phyloP scores from a whole-genome alignment of 2,329 filamentous ascomycete genomes.

The Mariannaea sp. region DNA sequence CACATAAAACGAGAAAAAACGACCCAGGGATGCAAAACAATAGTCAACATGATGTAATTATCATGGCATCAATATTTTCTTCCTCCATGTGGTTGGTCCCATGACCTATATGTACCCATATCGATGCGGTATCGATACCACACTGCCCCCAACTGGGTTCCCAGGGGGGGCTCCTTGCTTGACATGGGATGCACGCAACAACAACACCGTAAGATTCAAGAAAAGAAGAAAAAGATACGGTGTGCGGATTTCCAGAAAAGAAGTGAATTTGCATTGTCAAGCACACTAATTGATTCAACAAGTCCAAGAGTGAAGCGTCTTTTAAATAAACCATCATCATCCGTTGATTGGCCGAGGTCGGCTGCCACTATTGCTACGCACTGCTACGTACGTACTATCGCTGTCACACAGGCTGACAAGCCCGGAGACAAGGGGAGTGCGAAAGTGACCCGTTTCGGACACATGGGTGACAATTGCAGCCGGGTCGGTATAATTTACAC shows the following conservation, averaged over 20 bases:
- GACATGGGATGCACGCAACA: too few species aligned
- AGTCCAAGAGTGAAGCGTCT: background rate
- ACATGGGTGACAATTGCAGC: conserved; percentile 12
- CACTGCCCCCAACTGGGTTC: background rate
- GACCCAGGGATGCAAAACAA: conserved; percentile 1
- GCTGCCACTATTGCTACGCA: too few species aligned
- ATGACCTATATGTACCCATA: background rate
- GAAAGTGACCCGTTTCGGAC: conserved; percentile 9
- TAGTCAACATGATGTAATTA: conserved; percentile 12
- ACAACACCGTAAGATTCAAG: too few species aligned
- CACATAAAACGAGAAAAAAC: background rate
- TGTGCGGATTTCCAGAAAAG: too few species aligned
- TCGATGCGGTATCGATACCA: too few species aligned
- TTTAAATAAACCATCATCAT: background rate
- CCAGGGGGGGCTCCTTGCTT: too few species aligned
- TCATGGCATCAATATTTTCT: too few species aligned
- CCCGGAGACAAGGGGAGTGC: conserved; percentile 15
- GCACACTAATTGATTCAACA: too few species aligned
- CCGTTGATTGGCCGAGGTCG: conserved; percentile 2
- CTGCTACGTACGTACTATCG: too few species aligned
- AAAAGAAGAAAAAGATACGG: too few species aligned
- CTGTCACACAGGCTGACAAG: background rate
- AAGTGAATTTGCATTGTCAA: too few species aligned
- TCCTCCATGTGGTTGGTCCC: conserved; percentile 9
- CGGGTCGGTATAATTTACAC: background rate